Percentiles rank a stretch among this genome's conserved stretches.
phyloP scores from a whole-genome alignment of 345 rosid genomes.

The Capsella bursapastoris region DNA sequence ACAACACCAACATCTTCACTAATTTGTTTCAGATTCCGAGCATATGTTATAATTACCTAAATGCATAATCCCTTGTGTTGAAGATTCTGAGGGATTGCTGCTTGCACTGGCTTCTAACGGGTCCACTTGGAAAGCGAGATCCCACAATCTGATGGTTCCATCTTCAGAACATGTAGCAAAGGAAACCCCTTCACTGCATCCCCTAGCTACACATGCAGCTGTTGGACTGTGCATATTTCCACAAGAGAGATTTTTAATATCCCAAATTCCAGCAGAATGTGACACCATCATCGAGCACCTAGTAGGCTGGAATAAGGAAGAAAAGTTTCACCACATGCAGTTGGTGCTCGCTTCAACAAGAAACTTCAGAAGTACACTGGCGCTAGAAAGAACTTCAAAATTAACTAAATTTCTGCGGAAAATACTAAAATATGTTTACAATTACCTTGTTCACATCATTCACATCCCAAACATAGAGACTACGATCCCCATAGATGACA shows the following conservation, averaged over 20 bases:
- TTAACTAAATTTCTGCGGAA: neutral
- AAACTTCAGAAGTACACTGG: conserved; percentile 28
- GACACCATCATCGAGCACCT: conserved; percentile 69
- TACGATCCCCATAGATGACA: conserved; percentile 76
- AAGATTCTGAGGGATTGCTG: conserved; percentile 38
- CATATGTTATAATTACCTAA: conserved; percentile 51
- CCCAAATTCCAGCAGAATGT: conserved; percentile 84
- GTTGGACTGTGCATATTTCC: conserved; percentile 77
- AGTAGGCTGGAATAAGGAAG: conserved; percentile 57
- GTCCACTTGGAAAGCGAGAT: conserved; percentile 60
- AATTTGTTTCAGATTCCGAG: neutral
- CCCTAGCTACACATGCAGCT: conserved; percentile 74
- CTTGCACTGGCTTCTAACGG: conserved; percentile 43
- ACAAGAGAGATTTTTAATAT: conserved; percentile 78
- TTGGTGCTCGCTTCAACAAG: conserved; percentile 32
- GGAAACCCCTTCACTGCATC: conserved; percentile 81
- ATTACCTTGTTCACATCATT: conserved; percentile 67
- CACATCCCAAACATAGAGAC: conserved; percentile 76
- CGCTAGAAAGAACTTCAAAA: conserved; percentile 13
- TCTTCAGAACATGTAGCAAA: conserved; percentile 90
- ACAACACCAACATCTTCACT: neutral
- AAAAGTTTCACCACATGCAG: conserved; percentile 32
- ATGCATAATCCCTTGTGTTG: conserved; percentile 47
- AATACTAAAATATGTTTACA: conserved; percentile 15
- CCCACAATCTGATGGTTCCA: conserved; percentile 87